These are phyloP conservation scores for Yarrowia sp. DNA, from an alignment of 805 yeast genomes.

Conservation along the genomic window DNA sequence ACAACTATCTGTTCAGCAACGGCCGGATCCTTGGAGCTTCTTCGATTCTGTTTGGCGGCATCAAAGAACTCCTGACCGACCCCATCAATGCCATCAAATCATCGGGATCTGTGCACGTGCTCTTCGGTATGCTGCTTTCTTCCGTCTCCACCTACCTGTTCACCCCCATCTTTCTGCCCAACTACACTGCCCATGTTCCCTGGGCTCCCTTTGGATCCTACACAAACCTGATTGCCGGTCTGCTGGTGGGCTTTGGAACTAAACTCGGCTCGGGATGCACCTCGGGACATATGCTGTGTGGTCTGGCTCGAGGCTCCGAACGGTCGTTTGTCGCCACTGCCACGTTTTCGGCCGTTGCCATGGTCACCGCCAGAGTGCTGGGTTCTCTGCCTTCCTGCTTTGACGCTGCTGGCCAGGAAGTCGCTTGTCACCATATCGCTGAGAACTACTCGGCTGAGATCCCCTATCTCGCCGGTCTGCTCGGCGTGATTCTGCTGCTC, in stretches of 20 bases:
- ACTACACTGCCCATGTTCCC: neutral
- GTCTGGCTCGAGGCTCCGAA: constrained; percentile 4
- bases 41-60: neutral
- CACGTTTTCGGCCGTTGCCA: constrained; percentile 3
- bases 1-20: constrained; percentile 7
- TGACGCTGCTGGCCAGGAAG: neutral
- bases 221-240: constrained; percentile 6
- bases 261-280: constrained; percentile 5
- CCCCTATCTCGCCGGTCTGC: constrained; percentile 3
- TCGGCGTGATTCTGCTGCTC: neutral
- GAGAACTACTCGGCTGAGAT: constrained; percentile 2
- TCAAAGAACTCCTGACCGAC: neutral
- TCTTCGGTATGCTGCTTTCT: neutral
- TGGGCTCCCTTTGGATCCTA: constrained; percentile 4
- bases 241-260: constrained; percentile 2
- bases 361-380: neutral
- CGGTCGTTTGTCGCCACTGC: constrained; percentile 6
- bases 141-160: constrained; percentile 6
- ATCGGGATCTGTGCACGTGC: neutral
- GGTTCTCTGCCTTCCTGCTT: constrained; percentile 3
- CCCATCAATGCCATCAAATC: constrained; percentile 5
- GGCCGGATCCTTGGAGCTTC: constrained; percentile 2
- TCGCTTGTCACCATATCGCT: neutral
- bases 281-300: constrained; percentile 7
- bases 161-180: constrained; percentile 4